Evolutionary conservation across 805 yeast genomes (phyloP), one percentile per base, ranked within the genome.

Genomic region (Ogataea ganodermae): DNA sequence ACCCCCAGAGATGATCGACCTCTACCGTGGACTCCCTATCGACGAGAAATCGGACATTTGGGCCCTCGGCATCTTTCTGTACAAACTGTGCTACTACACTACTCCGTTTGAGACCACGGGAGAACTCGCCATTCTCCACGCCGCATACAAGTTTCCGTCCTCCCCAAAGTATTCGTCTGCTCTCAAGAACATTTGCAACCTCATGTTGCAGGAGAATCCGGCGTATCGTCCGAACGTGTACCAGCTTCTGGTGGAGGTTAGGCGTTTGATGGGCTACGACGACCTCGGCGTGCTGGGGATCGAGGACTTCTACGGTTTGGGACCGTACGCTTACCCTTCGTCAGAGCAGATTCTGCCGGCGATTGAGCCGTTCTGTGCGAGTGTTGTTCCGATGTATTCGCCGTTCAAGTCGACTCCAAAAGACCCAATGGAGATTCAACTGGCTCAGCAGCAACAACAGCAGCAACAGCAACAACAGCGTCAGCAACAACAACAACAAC

Each of bases 1-100:
- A 53, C 76, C 95, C 0, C 99, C 99, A 0, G 99, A 92, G 63
- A 94, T 92, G 98, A 80, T 92, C 47, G 97, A 92, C 67, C 74
- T 91, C 21, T 84, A 85, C 63, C 73, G 89, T 39, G 87, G 90
- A 6, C 70, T 82, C 39, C 94, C 97, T 1, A 86, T 92, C 33
- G 94, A 92, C 66, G 95, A 91, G 59, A 89, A 89, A 66, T 77
- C 92, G 6, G 99, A 92, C 68, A 87, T 92, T 40, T 92, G 99
- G 99, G 99, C 99, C 0, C 70, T 92, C 40, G 99, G 99, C 9
- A 84, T 94, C 26, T 88, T 94, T 52, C 73, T 94, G 42, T 92
- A 88, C 73, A 92, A 92, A 63, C 72, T 92, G 51, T 85, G 96
- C 68, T 92, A 86, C 69, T 92, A 89, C 67, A 91, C 86, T 1